Conservation (phyloP, 1,284 basidiomycete species). For the Phlebopus sp. region DNA sequence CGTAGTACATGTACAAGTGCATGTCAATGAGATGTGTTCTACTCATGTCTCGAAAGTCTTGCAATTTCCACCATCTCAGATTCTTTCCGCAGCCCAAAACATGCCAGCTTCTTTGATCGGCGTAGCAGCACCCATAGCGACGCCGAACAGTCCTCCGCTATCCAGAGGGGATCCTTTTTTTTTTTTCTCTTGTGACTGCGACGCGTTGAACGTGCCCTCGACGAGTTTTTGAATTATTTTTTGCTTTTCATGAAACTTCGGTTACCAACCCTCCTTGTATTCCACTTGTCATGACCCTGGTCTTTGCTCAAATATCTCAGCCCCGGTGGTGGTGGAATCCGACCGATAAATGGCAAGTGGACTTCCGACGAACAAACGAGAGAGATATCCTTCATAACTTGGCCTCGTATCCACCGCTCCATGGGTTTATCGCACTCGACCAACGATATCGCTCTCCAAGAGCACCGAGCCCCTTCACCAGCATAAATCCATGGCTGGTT, state of each 20-base stretch:
- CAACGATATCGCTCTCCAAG: constrained; percentile 3
- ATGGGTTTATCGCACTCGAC: constrained; percentile 1
- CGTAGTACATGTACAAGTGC: no score
- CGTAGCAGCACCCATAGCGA: no score
- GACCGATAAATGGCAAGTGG: constrained; percentile 1
- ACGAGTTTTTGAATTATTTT: constrained; percentile 28
- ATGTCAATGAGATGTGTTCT: no score
- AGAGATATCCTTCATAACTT: constrained; percentile 6
- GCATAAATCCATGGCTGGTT: not conserved
- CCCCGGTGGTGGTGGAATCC: constrained; percentile 1
- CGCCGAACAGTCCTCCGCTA: no score
- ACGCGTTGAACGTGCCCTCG: constrained; percentile 8
- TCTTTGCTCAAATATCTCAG: constrained; percentile 10
- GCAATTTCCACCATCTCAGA: no score
- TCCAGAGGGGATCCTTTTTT: no score
- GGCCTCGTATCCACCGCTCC: not conserved
- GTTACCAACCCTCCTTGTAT: constrained; percentile 30
- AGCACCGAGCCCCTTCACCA: not conserved
- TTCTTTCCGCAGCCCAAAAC: no score
- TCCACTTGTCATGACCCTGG: constrained; percentile 27
- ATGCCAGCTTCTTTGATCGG: no score
- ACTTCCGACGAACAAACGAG: constrained; percentile 3
- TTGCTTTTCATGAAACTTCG: constrained; percentile 31
- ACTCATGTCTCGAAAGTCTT: no score
- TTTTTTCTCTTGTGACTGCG: not conserved